phyloP scores from a whole-genome alignment of 352 stramenopile genomes.

The Phytophthora foliorum region DNA sequence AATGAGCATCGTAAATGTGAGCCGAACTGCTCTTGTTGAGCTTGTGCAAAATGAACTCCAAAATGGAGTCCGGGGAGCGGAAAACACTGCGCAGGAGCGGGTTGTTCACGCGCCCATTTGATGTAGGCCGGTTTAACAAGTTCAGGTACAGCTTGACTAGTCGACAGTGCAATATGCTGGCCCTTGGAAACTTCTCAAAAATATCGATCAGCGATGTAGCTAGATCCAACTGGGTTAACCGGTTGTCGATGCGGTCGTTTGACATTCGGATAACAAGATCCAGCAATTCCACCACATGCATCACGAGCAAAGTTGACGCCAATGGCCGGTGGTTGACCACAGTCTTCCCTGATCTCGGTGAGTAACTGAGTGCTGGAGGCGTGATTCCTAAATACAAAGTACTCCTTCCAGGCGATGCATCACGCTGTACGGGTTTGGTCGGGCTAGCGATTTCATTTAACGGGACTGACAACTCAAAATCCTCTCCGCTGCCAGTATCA shows the following conservation, averaged over 20 bases:
- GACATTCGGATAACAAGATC: conserved; percentile 70
- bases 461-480: conserved; percentile 13
- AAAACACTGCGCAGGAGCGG: conserved; percentile 79
- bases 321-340: conserved; percentile 73
- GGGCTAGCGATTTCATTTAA: conserved; percentile 20
- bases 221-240: conserved; percentile 62
- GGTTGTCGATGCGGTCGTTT: conserved; percentile 66
- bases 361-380: conserved; percentile 41
- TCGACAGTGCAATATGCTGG: conserved; percentile 79
- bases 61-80: conserved; percentile 68
- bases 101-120: conserved; percentile 78
- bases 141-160: conserved; percentile 79
- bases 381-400: conserved; percentile 33
- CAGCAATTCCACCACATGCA: conserved; percentile 75
- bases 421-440: conserved; percentile 31
- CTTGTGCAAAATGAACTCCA: conserved; percentile 78
- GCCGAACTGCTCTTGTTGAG: conserved; percentile 54
- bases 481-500: conserved; percentile 34
- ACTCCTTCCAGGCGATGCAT: conserved; percentile 14
- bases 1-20: conserved; percentile 75
- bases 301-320: conserved; percentile 67
- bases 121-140: conserved; percentile 68
- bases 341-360: conserved; percentile 56
- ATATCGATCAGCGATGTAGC: conserved; percentile 71
- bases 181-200: conserved; percentile 77